Conservation (phyloP, 345 rosid species). For the Viola odorata region DNA sequence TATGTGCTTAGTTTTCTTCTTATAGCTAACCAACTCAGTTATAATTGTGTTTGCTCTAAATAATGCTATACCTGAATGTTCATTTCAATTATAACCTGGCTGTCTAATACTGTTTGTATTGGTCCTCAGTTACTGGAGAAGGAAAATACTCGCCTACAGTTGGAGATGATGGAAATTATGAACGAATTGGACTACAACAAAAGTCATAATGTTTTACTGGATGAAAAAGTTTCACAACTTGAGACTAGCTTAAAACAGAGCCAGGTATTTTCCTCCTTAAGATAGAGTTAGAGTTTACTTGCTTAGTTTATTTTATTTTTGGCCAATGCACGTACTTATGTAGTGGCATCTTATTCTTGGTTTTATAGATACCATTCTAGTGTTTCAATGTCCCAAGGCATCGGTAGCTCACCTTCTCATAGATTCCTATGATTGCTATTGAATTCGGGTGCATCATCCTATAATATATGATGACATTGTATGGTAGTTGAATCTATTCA, state of each 20-base stretch:
- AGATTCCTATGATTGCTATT: too few species aligned
- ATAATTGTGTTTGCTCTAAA: not conserved
- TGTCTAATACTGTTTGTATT: slow-evolving; percentile 5
- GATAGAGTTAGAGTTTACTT: not conserved
- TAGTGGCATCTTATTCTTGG: not conserved
- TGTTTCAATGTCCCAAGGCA: too few species aligned
- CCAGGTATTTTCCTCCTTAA: slow-evolving; percentile 42
- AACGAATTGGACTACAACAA: slow-evolving; percentile 52
- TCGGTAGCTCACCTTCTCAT: too few species aligned
- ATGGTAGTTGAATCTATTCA: too few species aligned
- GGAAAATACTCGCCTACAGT: slow-evolving; percentile 53
- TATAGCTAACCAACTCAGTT: not conserved
- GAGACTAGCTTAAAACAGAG: slow-evolving; percentile 43
- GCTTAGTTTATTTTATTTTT: not conserved
- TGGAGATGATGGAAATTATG: slow-evolving; percentile 42
- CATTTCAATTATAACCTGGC: slow-evolving; percentile 2
- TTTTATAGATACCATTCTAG: too few species aligned
- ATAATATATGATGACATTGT: too few species aligned
- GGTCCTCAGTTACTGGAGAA: slow-evolving; percentile 58
- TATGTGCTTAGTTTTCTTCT: not conserved
- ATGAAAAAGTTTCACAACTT: slow-evolving; percentile 42
- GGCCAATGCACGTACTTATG: not conserved
- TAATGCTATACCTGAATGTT: slow-evolving; percentile 7
- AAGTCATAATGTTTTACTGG: slow-evolving; percentile 44
- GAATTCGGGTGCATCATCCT: too few species aligned